Percentiles rank a stretch among this genome's conserved stretches.
Evolutionary conservation across 352 stramenopile genomes (phyloP).

Genomic region (Phytopythium litorale): DNA sequence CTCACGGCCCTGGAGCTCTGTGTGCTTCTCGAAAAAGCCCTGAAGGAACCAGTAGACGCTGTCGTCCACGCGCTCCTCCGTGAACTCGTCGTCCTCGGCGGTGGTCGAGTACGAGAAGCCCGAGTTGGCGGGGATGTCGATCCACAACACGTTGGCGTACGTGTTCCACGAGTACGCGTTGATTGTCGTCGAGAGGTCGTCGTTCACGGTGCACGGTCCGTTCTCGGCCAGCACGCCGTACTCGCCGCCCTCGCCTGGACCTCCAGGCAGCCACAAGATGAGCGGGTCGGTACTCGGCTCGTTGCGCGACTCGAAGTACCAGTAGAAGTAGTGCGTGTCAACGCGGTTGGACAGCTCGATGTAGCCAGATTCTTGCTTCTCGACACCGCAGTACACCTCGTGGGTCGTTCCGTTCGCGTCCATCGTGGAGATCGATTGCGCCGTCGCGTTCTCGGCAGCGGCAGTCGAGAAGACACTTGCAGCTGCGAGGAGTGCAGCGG

Average conservation of each 20-base stretch:
- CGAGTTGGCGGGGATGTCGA: slow-evolving; percentile 34
- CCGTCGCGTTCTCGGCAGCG: neutral
- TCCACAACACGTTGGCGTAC: slow-evolving; percentile 47
- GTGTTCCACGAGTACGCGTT: slow-evolving; percentile 51
- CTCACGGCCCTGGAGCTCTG: slow-evolving; percentile 29
- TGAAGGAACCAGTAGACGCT: slow-evolving; percentile 62
- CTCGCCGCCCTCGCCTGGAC: slow-evolving; percentile 32
- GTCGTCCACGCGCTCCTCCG: slow-evolving; percentile 32
- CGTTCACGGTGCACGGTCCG: slow-evolving; percentile 44
- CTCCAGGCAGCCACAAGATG: slow-evolving; percentile 58
- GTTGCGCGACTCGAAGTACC: slow-evolving; percentile 47
- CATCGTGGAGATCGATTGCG: neutral
- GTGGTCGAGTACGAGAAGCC: slow-evolving; percentile 36
- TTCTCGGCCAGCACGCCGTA: slow-evolving; percentile 48
- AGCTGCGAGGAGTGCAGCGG: neutral
- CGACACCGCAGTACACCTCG: slow-evolving; percentile 30
- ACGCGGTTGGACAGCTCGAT: slow-evolving; percentile 45
- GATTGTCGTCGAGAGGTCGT: slow-evolving; percentile 24
- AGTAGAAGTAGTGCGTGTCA: slow-evolving; percentile 70
- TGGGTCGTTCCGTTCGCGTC: neutral
- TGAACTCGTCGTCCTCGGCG: slow-evolving; percentile 24
- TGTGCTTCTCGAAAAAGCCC: slow-evolving; percentile 43
- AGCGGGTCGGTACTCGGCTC: slow-evolving; percentile 37
- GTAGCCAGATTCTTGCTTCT: slow-evolving; percentile 46
- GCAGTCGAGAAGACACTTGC: neutral